Evolutionary conservation across 352 stramenopile species (phyloP), one percentile per base, ranked within the genome.

Genomic region (Phytophthora boehmeriae): DNA sequence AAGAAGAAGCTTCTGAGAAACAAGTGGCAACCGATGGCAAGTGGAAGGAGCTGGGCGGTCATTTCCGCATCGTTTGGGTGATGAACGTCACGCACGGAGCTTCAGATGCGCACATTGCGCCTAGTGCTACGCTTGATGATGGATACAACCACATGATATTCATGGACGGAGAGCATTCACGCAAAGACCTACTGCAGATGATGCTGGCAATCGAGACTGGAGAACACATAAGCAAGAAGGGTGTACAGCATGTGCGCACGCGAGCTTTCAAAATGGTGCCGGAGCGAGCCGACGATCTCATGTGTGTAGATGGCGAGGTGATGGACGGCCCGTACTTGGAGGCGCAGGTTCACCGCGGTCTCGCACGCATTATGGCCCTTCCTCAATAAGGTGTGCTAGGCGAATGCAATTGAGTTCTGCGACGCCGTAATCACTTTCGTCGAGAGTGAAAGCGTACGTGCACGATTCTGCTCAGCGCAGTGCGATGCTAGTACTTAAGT

Each of bases 271-370:
- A 87, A 48, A 20, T 91, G 14, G 8, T 74, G 23, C 63, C 73
- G 1, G 75, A 76, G 14, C 68, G 77, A 6, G 25, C 66, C 0
- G 64, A 66, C 17, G 76, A 87, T 39, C 58, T 76, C 17, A 69
- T 91, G 28, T 91, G 80, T 16, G 69, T 91, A 13, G 81, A 91
- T 42, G 81, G 81, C 11, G 79, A 91, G 47, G 25, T 84, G 9
- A 67, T 89, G 17, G 62, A 69, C 1, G 81, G 81, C 0, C 66
- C 71, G 4, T 75, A 71, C 19, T 44, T 89, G 10, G 75, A 87
- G 45, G 71, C 66, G 13, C 72, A 90, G 51, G 79, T 90, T 11
- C 79, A 90, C 43, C 75, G 76, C 20, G 81, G 78, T 0, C 62
- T 90, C 48, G 81, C 72, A 22, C 68, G 81, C 14, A 73, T 89